These are phyloP conservation scores for Macadamia tetraphylla DNA, from an alignment of 164 flowering plant species.

Conservation along the genomic window DNA sequence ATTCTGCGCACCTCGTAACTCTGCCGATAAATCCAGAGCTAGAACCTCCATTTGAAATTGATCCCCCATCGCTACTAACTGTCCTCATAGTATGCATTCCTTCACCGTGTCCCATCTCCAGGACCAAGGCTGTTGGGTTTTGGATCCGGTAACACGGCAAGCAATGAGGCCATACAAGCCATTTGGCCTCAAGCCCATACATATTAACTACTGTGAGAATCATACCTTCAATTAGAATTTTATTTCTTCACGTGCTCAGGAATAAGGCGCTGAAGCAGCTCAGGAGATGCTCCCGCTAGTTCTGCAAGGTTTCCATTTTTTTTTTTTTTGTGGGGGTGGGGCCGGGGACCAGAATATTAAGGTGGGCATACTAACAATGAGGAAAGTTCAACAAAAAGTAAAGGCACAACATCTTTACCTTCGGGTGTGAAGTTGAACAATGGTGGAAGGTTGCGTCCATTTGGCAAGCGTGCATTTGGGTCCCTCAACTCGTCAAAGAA, in stretches of 20 bases:
- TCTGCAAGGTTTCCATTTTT: slow-evolving; percentile 30
- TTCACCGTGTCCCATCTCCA: slow-evolving; percentile 1
- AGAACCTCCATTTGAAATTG: not conserved
- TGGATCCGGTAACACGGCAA: slow-evolving; percentile 1
- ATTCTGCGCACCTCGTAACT: not conserved
- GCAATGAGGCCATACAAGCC: slow-evolving; percentile 2
- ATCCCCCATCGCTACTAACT: too few species aligned
- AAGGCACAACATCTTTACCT: slow-evolving; percentile 37
- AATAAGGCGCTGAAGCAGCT: slow-evolving; percentile 58
- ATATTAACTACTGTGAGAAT: slow-evolving; percentile 6
- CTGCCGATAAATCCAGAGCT: not conserved
- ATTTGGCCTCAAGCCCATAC: slow-evolving; percentile 5
- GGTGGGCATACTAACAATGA: not conserved
- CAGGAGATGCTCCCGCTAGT: slow-evolving; percentile 53
- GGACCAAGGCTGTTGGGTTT: not conserved
- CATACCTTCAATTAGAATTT: slow-evolving; percentile 4
- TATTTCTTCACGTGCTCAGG: slow-evolving; percentile 55
- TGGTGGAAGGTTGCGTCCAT: slow-evolving; percentile 74
- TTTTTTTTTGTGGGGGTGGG: not conserved
- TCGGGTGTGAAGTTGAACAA: slow-evolving; percentile 80
- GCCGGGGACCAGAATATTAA: not conserved
- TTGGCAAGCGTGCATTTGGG: slow-evolving; percentile 65
- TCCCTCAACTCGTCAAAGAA: slow-evolving; percentile 86
- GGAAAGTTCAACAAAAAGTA: not conserved
- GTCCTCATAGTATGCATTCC: not conserved